Percentiles rank a stretch among this genome's conserved stretches.
These are phyloP conservation scores for Ogataea nakhonphanomensis DNA, from an alignment of 805 yeast species.

Conservation along the genomic window DNA sequence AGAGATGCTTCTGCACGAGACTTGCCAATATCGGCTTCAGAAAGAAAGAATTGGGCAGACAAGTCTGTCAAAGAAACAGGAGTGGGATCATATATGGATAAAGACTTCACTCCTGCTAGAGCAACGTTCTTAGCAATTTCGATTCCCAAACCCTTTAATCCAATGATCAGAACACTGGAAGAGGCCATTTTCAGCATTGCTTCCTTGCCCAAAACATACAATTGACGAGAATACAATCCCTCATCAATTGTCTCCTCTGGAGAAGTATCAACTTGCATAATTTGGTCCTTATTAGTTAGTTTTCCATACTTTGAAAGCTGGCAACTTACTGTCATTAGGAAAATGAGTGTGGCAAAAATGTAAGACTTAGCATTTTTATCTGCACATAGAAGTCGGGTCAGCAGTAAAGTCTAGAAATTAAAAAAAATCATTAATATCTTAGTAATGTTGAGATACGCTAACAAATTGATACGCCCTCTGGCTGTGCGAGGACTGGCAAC, in stretches of 20 bases:
- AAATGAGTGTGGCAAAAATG: slow-evolving; percentile 4
- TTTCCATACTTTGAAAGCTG: neutral
- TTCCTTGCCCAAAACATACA: slow-evolving; percentile 94
- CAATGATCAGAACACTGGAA: slow-evolving; percentile 88
- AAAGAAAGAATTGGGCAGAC: slow-evolving; percentile 84
- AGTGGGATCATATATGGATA: slow-evolving; percentile 79
- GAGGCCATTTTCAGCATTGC: slow-evolving; percentile 97
- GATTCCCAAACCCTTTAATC: slow-evolving; percentile 88
- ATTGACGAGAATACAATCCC: slow-evolving; percentile 91
- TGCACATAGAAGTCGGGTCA: slow-evolving; percentile 6
- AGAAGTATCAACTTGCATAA: slow-evolving; percentile 43
- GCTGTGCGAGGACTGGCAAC: slow-evolving; percentile 16
- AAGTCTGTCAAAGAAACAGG: slow-evolving; percentile 67
- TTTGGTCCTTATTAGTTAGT: slow-evolving; percentile 27
- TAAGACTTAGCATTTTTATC: neutral
- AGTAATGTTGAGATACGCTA: slow-evolving; percentile 9
- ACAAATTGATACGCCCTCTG: neutral
- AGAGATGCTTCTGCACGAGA: slow-evolving; percentile 73
- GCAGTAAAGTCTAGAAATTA: slow-evolving; percentile 4
- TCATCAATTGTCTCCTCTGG: slow-evolving; percentile 69
- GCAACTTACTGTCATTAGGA: slow-evolving; percentile 6
- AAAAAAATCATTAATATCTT: neutral
- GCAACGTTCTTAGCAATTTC: slow-evolving; percentile 97
- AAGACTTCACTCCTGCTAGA: slow-evolving; percentile 92
- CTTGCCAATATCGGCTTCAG: slow-evolving; percentile 69